These are phyloP conservation scores for Phytopythium sindhum DNA, from an alignment of 352 stramenopile genomes.

Conservation along the genomic window DNA sequence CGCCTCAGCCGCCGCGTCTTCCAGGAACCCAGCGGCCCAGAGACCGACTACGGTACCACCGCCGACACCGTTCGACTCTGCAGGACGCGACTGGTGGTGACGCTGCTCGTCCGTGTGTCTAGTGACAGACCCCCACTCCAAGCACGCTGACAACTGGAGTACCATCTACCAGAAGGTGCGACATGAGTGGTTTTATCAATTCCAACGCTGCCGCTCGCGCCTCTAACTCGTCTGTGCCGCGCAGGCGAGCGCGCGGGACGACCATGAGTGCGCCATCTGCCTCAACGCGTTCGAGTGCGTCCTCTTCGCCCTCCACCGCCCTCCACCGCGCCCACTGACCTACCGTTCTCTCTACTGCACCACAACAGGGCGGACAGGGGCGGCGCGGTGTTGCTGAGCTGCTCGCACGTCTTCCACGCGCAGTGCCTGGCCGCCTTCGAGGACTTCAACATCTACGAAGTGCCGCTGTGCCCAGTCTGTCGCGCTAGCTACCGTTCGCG, in stretches of 20 bases:
- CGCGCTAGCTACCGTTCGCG: slow-evolving; percentile 34
- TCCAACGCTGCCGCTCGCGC: neutral
- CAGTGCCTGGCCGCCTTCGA: slow-evolving; percentile 78
- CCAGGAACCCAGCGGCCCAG: slow-evolving; percentile 18
- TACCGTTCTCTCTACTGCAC: neutral
- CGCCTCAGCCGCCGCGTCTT: slow-evolving; percentile 68
- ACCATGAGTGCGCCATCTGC: slow-evolving; percentile 80
- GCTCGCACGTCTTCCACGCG: slow-evolving; percentile 72
- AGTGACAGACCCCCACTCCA: neutral
- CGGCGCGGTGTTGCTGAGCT: slow-evolving; percentile 64
- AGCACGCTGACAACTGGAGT: slow-evolving; percentile 31
- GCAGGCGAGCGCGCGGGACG: slow-evolving; percentile 40
- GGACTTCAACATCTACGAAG: slow-evolving; percentile 85
- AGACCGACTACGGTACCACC: slow-evolving; percentile 29
- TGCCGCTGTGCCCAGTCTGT: slow-evolving; percentile 75
- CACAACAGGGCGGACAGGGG: slow-evolving; percentile 22
- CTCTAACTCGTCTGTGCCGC: neutral
- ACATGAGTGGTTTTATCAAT: too few relatives aligned
- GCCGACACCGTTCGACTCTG: neutral
- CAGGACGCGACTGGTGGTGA: neutral
- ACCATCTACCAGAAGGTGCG: slow-evolving; percentile 38
- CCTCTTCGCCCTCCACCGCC: neutral
- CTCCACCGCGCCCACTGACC: neutral
- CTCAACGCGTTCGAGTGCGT: slow-evolving; percentile 65
- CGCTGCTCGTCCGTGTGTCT: neutral